Percentiles rank a stretch among this genome's conserved stretches.
phyloP scores from a whole-genome alignment of 768 basidiomycete genomes.

The Podaxis sp. region DNA sequence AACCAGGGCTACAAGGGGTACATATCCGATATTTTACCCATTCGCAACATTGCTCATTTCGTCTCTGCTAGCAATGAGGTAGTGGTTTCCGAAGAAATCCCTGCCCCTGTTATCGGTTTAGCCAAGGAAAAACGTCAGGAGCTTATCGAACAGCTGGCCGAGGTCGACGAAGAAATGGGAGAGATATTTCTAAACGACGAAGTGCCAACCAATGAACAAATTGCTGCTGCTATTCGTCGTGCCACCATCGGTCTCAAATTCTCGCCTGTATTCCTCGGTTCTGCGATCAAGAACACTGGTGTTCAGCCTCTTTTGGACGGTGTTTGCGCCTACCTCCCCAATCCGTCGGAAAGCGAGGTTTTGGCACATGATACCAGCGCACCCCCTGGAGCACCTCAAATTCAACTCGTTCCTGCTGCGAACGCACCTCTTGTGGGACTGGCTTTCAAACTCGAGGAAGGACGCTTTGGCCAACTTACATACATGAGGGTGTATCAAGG shows the following conservation, averaged over 20 bases:
- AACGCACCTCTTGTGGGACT: conserved; percentile 87
- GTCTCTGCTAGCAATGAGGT: conserved; percentile 60
- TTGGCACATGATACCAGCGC: conserved; percentile 81
- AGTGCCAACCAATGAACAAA: conserved; percentile 63
- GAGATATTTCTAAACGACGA: conserved; percentile 88
- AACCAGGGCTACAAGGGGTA: conserved; percentile 95
- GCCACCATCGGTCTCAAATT: conserved; percentile 86
- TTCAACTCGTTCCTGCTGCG: conserved; percentile 78
- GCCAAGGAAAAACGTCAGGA: conserved; percentile 84
- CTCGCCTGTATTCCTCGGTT: conserved; percentile 95
- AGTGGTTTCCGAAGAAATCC: conserved; percentile 84
- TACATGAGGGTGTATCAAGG: conserved; percentile 99
- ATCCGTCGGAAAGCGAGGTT: conserved; percentile 73
- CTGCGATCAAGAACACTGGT: conserved; percentile 95
- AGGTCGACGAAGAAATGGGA: conserved; percentile 93
- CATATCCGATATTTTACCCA: conserved; percentile 16
- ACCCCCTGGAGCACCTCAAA: conserved; percentile 55
- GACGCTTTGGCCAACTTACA: conserved; percentile 93
- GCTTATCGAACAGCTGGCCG: conserved; percentile 91
- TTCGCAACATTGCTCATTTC: neutral
- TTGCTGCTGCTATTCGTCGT: conserved; percentile 83
- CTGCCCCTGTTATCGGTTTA: conserved; percentile 63
- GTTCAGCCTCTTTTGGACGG: conserved; percentile 94
- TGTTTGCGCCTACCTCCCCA: conserved; percentile 92
- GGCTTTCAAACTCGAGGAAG: conserved; percentile 98